Conservation (phyloP, 2,329 filamentous ascomycete species). For the Rasamsonia emersonii region DNA sequence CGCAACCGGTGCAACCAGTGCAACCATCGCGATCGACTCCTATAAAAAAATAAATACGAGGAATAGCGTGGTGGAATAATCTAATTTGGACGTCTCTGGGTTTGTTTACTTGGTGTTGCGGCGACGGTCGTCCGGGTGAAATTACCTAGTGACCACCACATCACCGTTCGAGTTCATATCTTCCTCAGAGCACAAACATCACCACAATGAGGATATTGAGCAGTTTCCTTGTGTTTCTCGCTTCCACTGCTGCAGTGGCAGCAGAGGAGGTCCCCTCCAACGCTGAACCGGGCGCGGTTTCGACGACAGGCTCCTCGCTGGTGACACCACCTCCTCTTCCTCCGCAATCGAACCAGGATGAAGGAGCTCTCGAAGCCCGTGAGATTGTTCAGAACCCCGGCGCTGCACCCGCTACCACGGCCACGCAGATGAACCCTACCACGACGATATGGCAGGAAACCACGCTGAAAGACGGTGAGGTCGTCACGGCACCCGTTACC, state of each 20-base stretch:
- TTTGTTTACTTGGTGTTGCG: no score
- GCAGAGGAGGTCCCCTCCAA: constrained; percentile 4
- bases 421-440: constrained; percentile 19
- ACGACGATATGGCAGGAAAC: constrained; percentile 13
- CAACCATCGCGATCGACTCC: no score
- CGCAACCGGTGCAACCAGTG: no score
- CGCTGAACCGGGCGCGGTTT: constrained; percentile 3
- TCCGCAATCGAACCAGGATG: constrained; percentile 1
- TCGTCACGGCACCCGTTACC: constrained; percentile 11
- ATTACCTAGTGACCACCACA: no score
- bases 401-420: constrained; percentile 11
- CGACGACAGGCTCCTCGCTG: background rate
- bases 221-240: constrained; percentile 2
- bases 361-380: no score
- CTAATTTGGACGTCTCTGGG: no score
- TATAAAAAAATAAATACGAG: no score
- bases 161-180: no score
- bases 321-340: no score
- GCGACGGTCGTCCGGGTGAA: no score
- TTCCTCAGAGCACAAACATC: background rate
- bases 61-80: no score
- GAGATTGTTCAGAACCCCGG: constrained; percentile 3
- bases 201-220: constrained; percentile 6
- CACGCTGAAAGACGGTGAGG: constrained; percentile 2
- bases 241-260: constrained; percentile 4